Base-by-base conservation (phyloP, 441 rosid genomes). In the Mallotus japonicus region DNA sequence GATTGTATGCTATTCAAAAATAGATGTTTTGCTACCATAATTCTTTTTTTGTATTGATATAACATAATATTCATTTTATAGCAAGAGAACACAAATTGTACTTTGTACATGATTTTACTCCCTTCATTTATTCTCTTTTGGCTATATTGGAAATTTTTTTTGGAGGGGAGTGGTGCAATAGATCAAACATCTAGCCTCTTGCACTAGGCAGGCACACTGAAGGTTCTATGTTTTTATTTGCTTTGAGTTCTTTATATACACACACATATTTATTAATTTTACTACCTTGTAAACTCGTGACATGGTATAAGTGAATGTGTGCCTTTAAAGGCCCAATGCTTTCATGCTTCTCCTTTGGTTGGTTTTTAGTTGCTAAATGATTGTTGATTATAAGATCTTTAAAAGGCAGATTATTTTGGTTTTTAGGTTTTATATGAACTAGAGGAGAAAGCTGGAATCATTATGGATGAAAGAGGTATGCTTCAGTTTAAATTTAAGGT, bases 391-490 rank as follows among this genome's bases (percentile, higher is more conserved):
- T 20, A 50, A 11, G 59, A 37, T 47, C 19, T 49, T 60, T 54
- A 16, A 37, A 16, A 55, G 59, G 47, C 40, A 37, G 28, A 32
- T 65, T 71, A 19, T 79, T 47, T 54, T 71, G 61, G 60, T 79
- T 78, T 37, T 32, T 78, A 95, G 99, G 99, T 95, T 57, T 82
- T 95, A 42, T 87, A 76, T 76, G 99, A 95, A 79, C 65, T 95
- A 75, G 97, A 93, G 85, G 97, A 95, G 83, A 95, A 95, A 83
- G 98, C 97, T 1, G 95, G 86, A 64, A 77, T 85, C 67, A 87
- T 95, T 75, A 77, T 90, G 84, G 99, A 95, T 83, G 99, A 95
- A 87, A 88, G 99, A 87, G 99, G 99, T 95, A 86, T 58, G 12
- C 9, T 50, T 32, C 2, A 44, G 12, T 53, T 16, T 11, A 46